These are phyloP conservation scores for Entomortierella chlamydospora DNA, from an alignment of 192 early-diverging fungal species.

Conservation along the genomic window DNA sequence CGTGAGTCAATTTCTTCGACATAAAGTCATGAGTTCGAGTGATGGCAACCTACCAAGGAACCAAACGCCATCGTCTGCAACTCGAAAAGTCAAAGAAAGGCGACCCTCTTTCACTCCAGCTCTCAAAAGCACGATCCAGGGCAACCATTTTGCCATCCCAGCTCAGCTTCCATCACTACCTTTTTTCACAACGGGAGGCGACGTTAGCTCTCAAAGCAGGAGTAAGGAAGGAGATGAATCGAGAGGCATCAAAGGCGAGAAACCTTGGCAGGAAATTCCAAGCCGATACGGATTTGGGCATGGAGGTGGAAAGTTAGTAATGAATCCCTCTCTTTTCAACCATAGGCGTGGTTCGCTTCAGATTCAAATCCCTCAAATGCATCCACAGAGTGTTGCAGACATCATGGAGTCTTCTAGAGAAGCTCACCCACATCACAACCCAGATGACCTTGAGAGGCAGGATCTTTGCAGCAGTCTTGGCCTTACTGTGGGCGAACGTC, in stretches of 20 bases:
- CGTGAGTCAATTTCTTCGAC: conserved; percentile 17
- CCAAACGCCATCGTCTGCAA: background rate
- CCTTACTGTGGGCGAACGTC: conserved; percentile 8
- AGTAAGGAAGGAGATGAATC: background rate
- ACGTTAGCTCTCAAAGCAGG: conserved; percentile 17
- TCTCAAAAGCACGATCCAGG: background rate
- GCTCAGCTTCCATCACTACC: background rate
- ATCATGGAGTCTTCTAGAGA: conserved; percentile 9
- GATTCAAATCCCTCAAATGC: background rate
- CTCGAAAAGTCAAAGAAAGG: background rate
- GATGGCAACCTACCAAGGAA: background rate
- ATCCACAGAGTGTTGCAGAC: background rate
- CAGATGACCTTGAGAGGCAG: conserved; percentile 7
- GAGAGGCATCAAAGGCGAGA: background rate
- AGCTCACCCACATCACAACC: conserved; percentile 1
- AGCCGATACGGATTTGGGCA: background rate
- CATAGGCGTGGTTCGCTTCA: conserved; percentile 6
- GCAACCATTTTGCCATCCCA: background rate
- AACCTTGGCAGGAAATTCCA: background rate
- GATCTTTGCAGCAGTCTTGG: conserved; percentile 15
- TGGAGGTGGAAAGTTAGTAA: background rate
- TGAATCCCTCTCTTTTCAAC: background rate
- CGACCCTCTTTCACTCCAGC: background rate
- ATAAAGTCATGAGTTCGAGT: background rate
- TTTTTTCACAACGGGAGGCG: conserved; percentile 23